A percentile compares a stretch with the other conserved stretches of the same genome.
Conservation (phyloP, 1,139 yeast genomes). For the Candida anutae region DNA sequence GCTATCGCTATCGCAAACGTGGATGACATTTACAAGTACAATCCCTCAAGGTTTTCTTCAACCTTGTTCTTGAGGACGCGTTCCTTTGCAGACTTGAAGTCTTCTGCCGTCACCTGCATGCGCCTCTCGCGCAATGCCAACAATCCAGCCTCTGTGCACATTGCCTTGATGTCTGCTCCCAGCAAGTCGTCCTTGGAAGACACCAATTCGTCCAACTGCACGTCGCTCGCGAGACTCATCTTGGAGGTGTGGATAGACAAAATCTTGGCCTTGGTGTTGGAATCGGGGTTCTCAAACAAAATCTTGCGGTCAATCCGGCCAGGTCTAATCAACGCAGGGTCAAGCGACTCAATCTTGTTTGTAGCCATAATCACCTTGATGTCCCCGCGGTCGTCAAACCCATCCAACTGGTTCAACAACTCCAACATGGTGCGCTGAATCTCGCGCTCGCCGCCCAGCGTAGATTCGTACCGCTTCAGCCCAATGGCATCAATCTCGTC, state of each 20-base stretch:
- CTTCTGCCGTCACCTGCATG: constrained; percentile 96
- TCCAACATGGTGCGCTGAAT: constrained; percentile 99
- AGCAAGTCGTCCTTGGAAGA: constrained; percentile 90
- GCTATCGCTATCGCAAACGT: too few relatives aligned
- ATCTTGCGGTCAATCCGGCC: constrained; percentile 98
- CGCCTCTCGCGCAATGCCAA: constrained; percentile 95
- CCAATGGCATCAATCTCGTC: constrained; percentile 99
- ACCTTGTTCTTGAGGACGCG: constrained; percentile 96
- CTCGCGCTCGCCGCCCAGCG: constrained; percentile 96
- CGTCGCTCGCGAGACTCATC: constrained; percentile 86
- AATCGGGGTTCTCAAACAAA: constrained; percentile 92
- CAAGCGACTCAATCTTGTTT: constrained; percentile 88
- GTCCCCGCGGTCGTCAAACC: constrained; percentile 97
- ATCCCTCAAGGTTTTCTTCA: constrained; percentile 93
- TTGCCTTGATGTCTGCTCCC: constrained; percentile 98
- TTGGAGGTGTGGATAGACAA: constrained; percentile 88
- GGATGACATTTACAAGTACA: constrained; percentile 79
- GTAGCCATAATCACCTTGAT: constrained; percentile 99
- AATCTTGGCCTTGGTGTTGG: constrained; percentile 88
- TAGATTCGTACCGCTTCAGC: constrained; percentile 91
- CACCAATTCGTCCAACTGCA: constrained; percentile 82
- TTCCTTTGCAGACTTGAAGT: constrained; percentile 91
- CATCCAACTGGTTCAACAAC: constrained; percentile 91
- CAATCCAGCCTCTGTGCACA: constrained; percentile 96
- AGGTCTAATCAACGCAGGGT: constrained; percentile 97